A percentile compares a stretch with the other conserved stretches of the same genome.
Conservation (phyloP, 2,329 filamentous ascomycete genomes). For the Trichoderma sp. region DNA sequence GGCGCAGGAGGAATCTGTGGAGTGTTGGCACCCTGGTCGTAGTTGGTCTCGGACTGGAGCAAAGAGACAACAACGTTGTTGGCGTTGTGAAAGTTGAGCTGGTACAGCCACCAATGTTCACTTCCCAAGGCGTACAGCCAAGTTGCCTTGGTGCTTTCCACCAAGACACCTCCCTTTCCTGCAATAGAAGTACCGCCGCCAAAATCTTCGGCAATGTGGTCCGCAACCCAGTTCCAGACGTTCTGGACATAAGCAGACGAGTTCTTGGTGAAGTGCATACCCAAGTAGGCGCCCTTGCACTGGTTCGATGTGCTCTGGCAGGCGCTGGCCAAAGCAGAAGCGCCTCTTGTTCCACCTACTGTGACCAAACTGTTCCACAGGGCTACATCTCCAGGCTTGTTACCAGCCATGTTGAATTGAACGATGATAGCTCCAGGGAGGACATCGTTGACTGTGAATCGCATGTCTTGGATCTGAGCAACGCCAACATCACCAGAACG, state of each 20-base stretch:
- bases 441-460: constrained; percentile 54
- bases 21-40: constrained; percentile 41
- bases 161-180: constrained; percentile 52
- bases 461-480: constrained; percentile 56
- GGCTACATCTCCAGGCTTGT: constrained; percentile 52
- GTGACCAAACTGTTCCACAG: constrained; percentile 53
- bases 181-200: constrained; percentile 52
- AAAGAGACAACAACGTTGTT: constrained; percentile 55
- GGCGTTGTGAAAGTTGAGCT: constrained; percentile 57
- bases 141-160: constrained; percentile 52
- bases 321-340: constrained; percentile 43
- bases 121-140: constrained; percentile 54
- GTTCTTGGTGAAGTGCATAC: constrained; percentile 52
- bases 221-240: constrained; percentile 48
- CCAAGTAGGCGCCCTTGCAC: constrained; percentile 53
- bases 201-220: constrained; percentile 55
- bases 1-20: constrained; percentile 44
- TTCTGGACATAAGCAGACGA: constrained; percentile 36
- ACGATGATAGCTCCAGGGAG: constrained; percentile 47
- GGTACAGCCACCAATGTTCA: constrained; percentile 63
- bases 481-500: constrained; percentile 52
- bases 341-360: constrained; percentile 49
- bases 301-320: constrained; percentile 41
- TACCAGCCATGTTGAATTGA: constrained; percentile 55
- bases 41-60: constrained; percentile 59